Conservation (phyloP, 2,329 filamentous ascomycete genomes). For the Tolypocladium pustulatum region DNA sequence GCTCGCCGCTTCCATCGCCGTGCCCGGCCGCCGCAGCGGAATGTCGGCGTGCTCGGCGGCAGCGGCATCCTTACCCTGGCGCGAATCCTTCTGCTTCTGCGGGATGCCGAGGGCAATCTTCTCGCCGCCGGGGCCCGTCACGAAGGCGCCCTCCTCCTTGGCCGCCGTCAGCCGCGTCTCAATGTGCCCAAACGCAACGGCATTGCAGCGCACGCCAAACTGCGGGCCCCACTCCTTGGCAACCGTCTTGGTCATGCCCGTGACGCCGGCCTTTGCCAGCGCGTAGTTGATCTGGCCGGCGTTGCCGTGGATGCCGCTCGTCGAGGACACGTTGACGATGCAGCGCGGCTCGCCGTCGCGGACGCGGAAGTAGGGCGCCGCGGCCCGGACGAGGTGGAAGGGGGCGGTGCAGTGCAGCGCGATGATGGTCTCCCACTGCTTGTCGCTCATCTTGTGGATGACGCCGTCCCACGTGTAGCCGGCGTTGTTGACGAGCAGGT, state of each 20-base stretch:
- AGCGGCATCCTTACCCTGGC: constrained; percentile 9
- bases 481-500: constrained; percentile 86
- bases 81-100: constrained; percentile 37
- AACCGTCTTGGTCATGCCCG: constrained; percentile 77
- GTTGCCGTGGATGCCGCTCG: constrained; percentile 75
- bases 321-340: constrained; percentile 77
- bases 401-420: constrained; percentile 76
- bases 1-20: constrained; percentile 69
- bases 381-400: constrained; percentile 71
- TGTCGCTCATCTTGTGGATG: constrained; percentile 85
- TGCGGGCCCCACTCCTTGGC: constrained; percentile 84
- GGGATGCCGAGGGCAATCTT: constrained; percentile 69
- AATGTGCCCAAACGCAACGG: constrained; percentile 76
- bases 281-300: constrained; percentile 87
- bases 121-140: constrained; percentile 64
- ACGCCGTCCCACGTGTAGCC: constrained; percentile 91
- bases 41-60: constrained; percentile 54
- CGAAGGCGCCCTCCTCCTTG: constrained; percentile 75
- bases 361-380: constrained; percentile 79
- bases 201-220: constrained; percentile 76
- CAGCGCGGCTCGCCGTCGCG: constrained; percentile 69
- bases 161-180: constrained; percentile 69
- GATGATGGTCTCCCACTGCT: constrained; percentile 85
- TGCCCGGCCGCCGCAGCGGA: constrained; percentile 65
- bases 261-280: constrained; percentile 73